phyloP scores from a whole-genome alignment of 352 stramenopile species.

The Globisporangium barbulae region DNA sequence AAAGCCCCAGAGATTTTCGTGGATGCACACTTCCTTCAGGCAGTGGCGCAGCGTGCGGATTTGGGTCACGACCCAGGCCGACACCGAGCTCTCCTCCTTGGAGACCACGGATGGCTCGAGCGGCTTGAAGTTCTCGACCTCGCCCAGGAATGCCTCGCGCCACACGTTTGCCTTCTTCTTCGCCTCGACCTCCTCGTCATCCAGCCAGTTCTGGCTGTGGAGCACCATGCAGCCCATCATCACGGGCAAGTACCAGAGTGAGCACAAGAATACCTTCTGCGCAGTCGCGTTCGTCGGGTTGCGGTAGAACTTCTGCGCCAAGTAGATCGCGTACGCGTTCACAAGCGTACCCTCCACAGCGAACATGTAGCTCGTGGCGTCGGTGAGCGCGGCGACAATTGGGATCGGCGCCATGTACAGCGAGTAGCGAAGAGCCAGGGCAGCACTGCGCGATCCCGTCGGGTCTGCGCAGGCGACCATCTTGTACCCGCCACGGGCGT shows the following conservation, averaged over 20 bases:
- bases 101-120: constrained; percentile 27
- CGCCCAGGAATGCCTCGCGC: constrained; percentile 70
- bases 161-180: constrained; percentile 57
- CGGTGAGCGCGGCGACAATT: constrained; percentile 87
- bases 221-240: constrained; percentile 97
- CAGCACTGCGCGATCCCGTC: constrained; percentile 89
- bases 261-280: constrained; percentile 96
- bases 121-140: constrained; percentile 63
- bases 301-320: constrained; percentile 93
- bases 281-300: constrained; percentile 94
- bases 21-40: constrained; percentile 79
- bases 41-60: constrained; percentile 62
- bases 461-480: constrained; percentile 95
- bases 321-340: constrained; percentile 95
- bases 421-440: constrained; percentile 93
- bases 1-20: constrained; percentile 81
- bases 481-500: constrained; percentile 90
- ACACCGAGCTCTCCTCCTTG: constrained; percentile 51
- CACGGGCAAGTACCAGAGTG: constrained; percentile 97
- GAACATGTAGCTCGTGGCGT: constrained; percentile 99
- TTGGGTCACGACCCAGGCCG: constrained; percentile 55
- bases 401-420: constrained; percentile 94
- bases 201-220: constrained; percentile 92
- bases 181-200: constrained; percentile 60
- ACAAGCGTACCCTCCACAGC: constrained; percentile 94